Evolutionary conservation across 1,284 basidiomycete species (phyloP).

Genomic region (Sanghuangporus baumii): DNA sequence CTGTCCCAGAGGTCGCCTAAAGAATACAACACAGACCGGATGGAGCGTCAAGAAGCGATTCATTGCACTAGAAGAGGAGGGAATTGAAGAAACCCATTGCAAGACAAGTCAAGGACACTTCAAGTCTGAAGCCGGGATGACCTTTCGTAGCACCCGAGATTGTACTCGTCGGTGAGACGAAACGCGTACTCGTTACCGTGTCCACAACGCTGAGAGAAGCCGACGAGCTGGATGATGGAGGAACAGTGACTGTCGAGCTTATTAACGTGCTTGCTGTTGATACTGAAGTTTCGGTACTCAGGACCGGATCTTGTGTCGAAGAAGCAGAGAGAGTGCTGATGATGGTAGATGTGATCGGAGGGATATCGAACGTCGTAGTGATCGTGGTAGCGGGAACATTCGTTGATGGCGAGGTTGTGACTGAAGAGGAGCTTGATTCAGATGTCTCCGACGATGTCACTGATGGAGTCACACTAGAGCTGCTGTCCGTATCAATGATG

Average conservation of each 20-base stretch:
- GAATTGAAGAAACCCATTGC: not conserved
- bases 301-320: not conserved
- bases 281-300: not conserved
- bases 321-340: not conserved
- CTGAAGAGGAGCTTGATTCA: not conserved
- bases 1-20: too few relatives aligned
- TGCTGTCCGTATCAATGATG: not conserved
- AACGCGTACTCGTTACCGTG: not conserved
- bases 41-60: not conserved
- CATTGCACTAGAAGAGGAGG: not conserved
- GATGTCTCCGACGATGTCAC: not conserved
- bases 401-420: not conserved
- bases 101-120: not conserved
- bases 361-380: not conserved
- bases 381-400: not conserved
- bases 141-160: not conserved
- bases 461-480: not conserved
- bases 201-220: not conserved
- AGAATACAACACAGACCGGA: not conserved
- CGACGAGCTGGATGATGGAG: not conserved
- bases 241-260: not conserved
- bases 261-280: not conserved
- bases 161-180: not conserved
- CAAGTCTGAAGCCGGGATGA: too few relatives aligned
- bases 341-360: not conserved